Percentiles rank a stretch among this genome's conserved stretches.
These are phyloP conservation scores for Musa troglodytarum DNA, from an alignment of 176 grass and related monocot genomes.

Conservation along the genomic window DNA sequence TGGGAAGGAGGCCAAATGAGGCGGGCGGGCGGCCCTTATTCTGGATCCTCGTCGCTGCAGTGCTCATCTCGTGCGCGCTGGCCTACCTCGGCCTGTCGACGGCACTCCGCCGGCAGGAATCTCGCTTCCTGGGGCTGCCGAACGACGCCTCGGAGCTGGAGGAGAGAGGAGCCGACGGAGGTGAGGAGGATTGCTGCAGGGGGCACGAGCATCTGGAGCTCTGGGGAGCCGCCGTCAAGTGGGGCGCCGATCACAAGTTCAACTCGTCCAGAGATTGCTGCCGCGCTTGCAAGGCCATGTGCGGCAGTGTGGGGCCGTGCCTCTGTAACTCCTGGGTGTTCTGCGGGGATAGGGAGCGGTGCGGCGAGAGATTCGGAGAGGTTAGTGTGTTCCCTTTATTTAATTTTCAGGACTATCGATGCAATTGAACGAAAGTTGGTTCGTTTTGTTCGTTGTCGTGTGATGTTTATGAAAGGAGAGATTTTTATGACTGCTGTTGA, in stretches of 20 bases:
- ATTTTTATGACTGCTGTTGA: no score
- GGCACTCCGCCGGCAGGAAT: background rate
- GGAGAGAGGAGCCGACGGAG: background rate
- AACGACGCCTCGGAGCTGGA: background rate
- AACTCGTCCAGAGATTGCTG: conserved; percentile 58
- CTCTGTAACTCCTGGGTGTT: conserved; percentile 87
- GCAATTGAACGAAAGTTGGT: background rate
- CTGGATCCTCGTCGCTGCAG: background rate
- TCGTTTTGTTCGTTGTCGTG: background rate
- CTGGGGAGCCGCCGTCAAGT: conserved; percentile 62
- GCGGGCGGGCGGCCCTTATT: background rate
- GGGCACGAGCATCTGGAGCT: conserved; percentile 55
- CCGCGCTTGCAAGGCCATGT: conserved; percentile 57
- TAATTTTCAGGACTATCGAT: background rate
- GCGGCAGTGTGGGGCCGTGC: conserved; percentile 33
- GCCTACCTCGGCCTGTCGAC: background rate
- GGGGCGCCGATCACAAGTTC: conserved; percentile 45
- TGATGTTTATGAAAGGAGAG: no score
- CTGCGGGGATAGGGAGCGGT: conserved; percentile 54
- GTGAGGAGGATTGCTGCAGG: conserved; percentile 39
- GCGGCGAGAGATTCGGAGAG: conserved; percentile 61
- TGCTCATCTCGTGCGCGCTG: background rate
- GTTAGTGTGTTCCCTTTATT: conserved; percentile 19
- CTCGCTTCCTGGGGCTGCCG: background rate
- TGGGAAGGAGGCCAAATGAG: background rate